Evolutionary conservation across 192 early-diverging fungal genomes (phyloP).

Genomic region (Coemansia sp.): DNA sequence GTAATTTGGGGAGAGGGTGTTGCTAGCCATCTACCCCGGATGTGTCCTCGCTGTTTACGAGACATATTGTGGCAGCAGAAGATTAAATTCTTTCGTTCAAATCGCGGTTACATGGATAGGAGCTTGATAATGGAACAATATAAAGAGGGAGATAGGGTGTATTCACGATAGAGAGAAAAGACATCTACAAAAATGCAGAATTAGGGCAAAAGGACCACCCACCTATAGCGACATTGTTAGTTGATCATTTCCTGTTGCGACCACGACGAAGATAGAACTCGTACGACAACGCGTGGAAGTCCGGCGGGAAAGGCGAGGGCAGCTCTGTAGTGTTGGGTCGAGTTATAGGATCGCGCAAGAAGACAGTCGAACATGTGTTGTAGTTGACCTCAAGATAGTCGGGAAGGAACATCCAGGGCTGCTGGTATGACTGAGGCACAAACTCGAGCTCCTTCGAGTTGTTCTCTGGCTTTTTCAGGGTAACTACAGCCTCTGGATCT

Average conservation of each 20-base stretch:
- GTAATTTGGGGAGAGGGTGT: no score
- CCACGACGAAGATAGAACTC: constrained; percentile 82
- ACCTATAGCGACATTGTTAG: not conserved
- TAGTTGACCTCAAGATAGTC: constrained; percentile 98
- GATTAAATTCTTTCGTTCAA: no score
- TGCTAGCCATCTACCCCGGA: no score
- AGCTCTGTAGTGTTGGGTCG: constrained; percentile 84
- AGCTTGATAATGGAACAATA: no score
- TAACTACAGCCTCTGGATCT: constrained; percentile 69
- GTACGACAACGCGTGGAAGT: constrained; percentile 85
- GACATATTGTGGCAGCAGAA: no score
- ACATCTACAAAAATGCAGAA: no score
- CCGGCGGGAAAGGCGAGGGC: constrained; percentile 91
- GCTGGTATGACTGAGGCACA: constrained; percentile 70
- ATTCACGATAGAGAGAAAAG: no score
- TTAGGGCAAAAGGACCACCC: no score
- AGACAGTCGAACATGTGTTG: constrained; percentile 85
- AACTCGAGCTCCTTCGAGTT: constrained; percentile 61
- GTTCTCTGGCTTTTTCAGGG: constrained; percentile 57
- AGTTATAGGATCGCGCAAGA: constrained; percentile 85
- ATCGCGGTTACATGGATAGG: no score
- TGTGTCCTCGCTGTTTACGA: no score
- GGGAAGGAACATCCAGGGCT: constrained; percentile 95
- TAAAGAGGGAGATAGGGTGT: no score
- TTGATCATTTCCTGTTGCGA: constrained; percentile 40